Evolutionary conservation across 2,329 filamentous ascomycete genomes (phyloP), one percentile per base, ranked within the genome.

Genomic region (Fusarium liriodendri): DNA sequence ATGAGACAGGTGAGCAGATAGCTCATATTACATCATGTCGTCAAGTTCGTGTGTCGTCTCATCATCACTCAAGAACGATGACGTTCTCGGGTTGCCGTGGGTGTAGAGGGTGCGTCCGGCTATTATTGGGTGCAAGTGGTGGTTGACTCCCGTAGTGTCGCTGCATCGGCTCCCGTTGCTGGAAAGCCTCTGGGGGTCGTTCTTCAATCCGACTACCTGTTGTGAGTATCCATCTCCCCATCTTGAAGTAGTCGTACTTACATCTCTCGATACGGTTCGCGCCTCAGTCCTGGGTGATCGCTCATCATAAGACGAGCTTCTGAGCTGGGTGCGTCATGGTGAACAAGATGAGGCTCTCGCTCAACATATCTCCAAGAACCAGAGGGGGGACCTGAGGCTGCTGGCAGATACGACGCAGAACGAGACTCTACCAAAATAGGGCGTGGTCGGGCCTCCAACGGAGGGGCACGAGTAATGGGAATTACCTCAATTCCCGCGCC

Each of bases 21-120:
- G 37, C 32, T 33, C 37, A 35, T 63, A 27, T 11, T 62, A 27
- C 40, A n/a, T 37, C 25, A 37, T 18, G 35, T 27, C 47, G 20
- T 57, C 40, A 59, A 27, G 27, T 52, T 52, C 55, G 45, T 58
- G 32, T 40, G 47, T 35, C 57, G 25, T 32, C 62, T 65, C 33
- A n/a, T 35, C 35, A 40, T 80, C 62, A 82, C 47, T 82, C 80
- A 42, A 82, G 78, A 42, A 82, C 79, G 69, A 82, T 80, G 42
- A 82, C 74, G 40, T 81, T 71, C 33, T 79, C 80, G 13, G 71
- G 73, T 58, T 69, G 74, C 29, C 71, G 75, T 16, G 73, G 70
- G 60, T 76, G 76, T 13, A 78, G 52, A 35, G 70, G 68, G 27
- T 73, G 70, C 13, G 69, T 72, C 38, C 69, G 66, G n/a, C 62